Evolutionary conservation across 2,329 filamentous ascomycete genomes (phyloP), one percentile per base, ranked within the genome.

Genomic region (Apiospora phragmitis): DNA sequence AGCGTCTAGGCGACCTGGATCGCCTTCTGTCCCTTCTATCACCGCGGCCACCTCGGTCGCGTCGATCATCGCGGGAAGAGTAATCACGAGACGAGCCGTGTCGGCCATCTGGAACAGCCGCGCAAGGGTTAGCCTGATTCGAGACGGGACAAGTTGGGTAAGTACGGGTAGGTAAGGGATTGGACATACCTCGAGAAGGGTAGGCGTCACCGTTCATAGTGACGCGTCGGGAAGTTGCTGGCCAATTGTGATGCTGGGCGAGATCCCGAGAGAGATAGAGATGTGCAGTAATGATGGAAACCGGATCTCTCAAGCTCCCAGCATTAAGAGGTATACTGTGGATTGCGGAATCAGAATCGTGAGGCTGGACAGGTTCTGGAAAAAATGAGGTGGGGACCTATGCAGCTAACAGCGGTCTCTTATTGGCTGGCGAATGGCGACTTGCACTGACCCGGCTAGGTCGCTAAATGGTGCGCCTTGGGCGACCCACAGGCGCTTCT

Each of bases 181-280:
- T 71, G 70, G 75, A 79, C 85, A 81, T 85, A 93, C 93, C 93
- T 89, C 93, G 89, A 77, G 92, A 90, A 79, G 90, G 90, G 83
- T 95, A 95, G 81, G 87, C 92, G 81, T 95, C 93, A 80, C 93
- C 93, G 92, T 95, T 95, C 93, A 96, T 96, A 72, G 72, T 89
- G 75, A 75, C 59, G 55, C 55, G 55, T 62, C 55, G 29, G 29
- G 68, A 68, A 4, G 49, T 62, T 49, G 35, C 29, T 65, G 35
- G 49, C 68, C 55, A 68, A 70, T 69, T 65, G 71, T 65, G 70
- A 70, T 68, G 65, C 62, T 67, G 70, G 42, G 68, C 9, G 26
- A 68, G 42, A 49, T 67, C 51, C 38, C 35, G 67, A 69, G 49
- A 35, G 16, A 62, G 32, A 69, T 38, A 62, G 32, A 62, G 55